phyloP scores from a whole-genome alignment of 495 filamentous ascomycete species.

The Penicillium dipodomyicola region DNA sequence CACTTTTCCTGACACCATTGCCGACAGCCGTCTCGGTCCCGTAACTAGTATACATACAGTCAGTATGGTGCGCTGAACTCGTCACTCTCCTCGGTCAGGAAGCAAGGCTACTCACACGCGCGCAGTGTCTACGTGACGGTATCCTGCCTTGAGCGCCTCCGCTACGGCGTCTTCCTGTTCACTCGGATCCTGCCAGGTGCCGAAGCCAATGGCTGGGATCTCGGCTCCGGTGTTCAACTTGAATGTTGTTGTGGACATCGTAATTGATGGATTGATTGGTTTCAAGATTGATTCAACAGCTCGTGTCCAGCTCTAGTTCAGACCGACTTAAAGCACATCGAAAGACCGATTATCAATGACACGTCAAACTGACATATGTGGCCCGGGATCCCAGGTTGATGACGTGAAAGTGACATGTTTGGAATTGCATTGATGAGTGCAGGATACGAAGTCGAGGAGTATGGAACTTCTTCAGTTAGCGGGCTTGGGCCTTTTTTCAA shows the following conservation, averaged over 20 bases:
- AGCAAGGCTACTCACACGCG: slow-evolving; percentile 38
- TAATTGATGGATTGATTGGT: not conserved
- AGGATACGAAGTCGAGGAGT: not conserved
- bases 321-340: not conserved
- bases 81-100: not conserved
- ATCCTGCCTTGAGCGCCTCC: slow-evolving; percentile 54
- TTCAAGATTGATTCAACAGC: not conserved
- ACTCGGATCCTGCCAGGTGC: slow-evolving; percentile 51
- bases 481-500: not conserved
- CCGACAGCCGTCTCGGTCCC: slow-evolving; percentile 53
- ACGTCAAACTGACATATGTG: not conserved
- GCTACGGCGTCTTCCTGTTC: slow-evolving; percentile 46
- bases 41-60: slow-evolving; percentile 37
- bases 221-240: slow-evolving; percentile 51
- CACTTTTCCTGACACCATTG: slow-evolving; percentile 53
- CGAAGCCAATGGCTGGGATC: slow-evolving; percentile 49
- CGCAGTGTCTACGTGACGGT: slow-evolving; percentile 61
- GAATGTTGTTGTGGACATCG: slow-evolving; percentile 29
- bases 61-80: not conserved
- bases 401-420: not conserved
- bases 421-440: not conserved
- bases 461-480: not conserved
- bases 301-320: not conserved
- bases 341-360: not conserved
- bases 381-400: not conserved